Evolutionary conservation across 352 stramenopile genomes (phyloP).

Genomic region (Globisporangium canariense): DNA sequence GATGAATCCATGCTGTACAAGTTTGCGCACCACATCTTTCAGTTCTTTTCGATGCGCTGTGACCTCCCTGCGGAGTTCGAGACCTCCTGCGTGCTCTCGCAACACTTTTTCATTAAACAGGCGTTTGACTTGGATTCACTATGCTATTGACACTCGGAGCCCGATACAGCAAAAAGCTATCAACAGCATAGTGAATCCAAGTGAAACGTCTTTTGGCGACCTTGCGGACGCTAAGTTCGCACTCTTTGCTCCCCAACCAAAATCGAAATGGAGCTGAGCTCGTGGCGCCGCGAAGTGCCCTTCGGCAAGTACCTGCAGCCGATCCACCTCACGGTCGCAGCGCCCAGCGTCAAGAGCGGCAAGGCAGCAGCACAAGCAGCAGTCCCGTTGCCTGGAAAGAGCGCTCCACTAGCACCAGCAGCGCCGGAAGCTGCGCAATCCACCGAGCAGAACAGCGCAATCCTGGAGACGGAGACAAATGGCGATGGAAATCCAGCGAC

Average conservation of each 20-base stretch:
- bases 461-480: slow-evolving; percentile 1
- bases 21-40: slow-evolving; percentile 44
- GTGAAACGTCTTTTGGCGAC: no score
- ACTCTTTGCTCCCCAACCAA: no score
- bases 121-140: no score
- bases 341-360: not conserved
- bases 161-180: no score
- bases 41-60: slow-evolving; percentile 35
- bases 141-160: no score
- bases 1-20: slow-evolving; percentile 37
- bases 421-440: not conserved
- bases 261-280: slow-evolving; percentile 20
- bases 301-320: slow-evolving; percentile 46
- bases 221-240: no score
- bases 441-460: not conserved
- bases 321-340: slow-evolving; percentile 33
- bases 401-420: not conserved
- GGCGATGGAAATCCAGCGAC: not conserved
- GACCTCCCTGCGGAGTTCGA: slow-evolving; percentile 32
- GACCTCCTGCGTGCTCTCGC: no score
- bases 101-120: no score
- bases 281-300: slow-evolving; percentile 11
- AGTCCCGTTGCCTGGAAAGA: not conserved
- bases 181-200: no score
- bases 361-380: not conserved